Base-by-base conservation (phyloP, 371 early-diverging fungal species). In the Mucor racemosus region DNA sequence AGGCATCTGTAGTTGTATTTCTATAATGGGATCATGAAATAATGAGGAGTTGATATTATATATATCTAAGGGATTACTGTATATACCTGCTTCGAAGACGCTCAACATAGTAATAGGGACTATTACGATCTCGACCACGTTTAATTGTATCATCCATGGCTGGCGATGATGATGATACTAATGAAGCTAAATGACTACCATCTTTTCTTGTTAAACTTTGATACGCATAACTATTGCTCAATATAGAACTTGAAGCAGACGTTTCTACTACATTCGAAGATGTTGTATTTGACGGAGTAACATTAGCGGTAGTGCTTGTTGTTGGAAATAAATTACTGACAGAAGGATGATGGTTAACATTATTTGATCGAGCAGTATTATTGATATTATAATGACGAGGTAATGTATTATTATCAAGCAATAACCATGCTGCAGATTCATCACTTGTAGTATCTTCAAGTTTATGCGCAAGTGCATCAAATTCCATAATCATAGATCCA, bases 401-500 rank as follows among this genome's bases (percentile, higher is more conserved):
- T 19, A 71, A 64, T 7, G 65, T 60, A 41, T 75, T 78, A 46
- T 78, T 78, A 34, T 78, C 79, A 0, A 81, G 55, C 13, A 81
- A 53, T 14, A 81, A 58, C 81, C 81, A 81, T 6, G 76, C 73
- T 26, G 72, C 44, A 13, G 80, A 74, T 21, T 73, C 75, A 35
- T 75, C 71, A 11, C 63, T 44, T 4, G 68, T 50, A 5, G 67
- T 62, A 15, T 69, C 64, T 11, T 59, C 67, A 19, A 59, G 50
- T 13, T 78, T 74, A 41, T 75, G 61, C n/a, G 83, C 76, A 31
- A 82, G 66, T 6, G 80, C 80, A 64, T 82, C 75, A 63, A 80
- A 82, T 41, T 82, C 83, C n/a, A 82, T 58, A 6, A 78, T 68
- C 80, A 82, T 82, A 0, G 83, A 82, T 0, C 83, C 80, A 0